Evolutionary conservation across 441 rosid species (phyloP).

Genomic region (Flueggea neowawraea): DNA sequence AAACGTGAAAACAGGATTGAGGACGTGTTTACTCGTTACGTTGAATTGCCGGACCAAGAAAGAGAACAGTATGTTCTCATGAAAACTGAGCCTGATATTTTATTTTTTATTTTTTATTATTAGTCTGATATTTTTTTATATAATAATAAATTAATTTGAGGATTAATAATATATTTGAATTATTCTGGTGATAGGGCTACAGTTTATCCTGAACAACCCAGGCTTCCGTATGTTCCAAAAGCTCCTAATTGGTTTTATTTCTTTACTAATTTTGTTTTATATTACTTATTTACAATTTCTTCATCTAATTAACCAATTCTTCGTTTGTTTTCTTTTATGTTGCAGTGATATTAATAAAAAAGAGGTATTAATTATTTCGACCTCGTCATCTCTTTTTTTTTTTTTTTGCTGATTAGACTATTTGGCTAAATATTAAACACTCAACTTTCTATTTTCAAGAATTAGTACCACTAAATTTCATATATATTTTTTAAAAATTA

Average conservation of each 20-base stretch:
- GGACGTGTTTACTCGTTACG: slow-evolving; percentile 39
- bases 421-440: background rate
- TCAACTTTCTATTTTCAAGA: no score
- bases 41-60: slow-evolving; percentile 42
- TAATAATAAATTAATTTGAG: background rate
- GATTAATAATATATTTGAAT: background rate
- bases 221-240: slow-evolving; percentile 23
- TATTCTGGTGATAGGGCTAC: slow-evolving; percentile 25
- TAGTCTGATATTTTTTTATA: background rate
- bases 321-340: background rate
- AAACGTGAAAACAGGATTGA: slow-evolving; percentile 29
- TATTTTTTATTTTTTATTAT: no score
- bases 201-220: slow-evolving; percentile 25
- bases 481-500: no score
- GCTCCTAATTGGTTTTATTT: background rate
- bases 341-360: slow-evolving; percentile 47
- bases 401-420: no score
- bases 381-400: no score
- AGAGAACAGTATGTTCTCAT: slow-evolving; percentile 32
- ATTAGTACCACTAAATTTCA: no score
- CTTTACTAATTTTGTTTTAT: background rate
- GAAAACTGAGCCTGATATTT: background rate
- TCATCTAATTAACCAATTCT: background rate
- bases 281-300: background rate
- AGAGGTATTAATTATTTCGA: slow-evolving; percentile 37